phyloP scores from a whole-genome alignment of 805 yeast genomes.

The Zygoascus bituminiphila region DNA sequence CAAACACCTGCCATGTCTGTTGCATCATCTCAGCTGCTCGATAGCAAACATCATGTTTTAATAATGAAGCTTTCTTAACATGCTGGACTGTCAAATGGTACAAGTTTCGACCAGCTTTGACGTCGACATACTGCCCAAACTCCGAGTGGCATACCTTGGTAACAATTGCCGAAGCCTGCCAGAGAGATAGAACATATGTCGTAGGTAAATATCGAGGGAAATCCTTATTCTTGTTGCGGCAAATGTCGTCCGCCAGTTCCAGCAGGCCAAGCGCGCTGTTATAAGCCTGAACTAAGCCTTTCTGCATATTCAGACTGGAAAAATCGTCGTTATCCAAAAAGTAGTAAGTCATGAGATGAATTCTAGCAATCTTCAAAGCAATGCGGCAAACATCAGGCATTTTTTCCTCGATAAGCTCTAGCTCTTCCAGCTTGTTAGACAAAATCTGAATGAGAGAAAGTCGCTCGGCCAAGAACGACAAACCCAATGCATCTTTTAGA shows the following conservation, averaged over 20 bases:
- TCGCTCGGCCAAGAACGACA: slow-evolving; percentile 60
- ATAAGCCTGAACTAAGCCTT: slow-evolving; percentile 69
- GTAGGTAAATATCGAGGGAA: slow-evolving; percentile 71
- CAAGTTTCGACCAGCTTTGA: slow-evolving; percentile 60
- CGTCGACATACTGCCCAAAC: slow-evolving; percentile 55
- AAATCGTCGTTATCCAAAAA: slow-evolving; percentile 50
- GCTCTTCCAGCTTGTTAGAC: slow-evolving; percentile 62
- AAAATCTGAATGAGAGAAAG: slow-evolving; percentile 67
- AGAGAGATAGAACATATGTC: slow-evolving; percentile 67
- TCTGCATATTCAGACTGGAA: slow-evolving; percentile 50
- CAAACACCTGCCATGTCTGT: slow-evolving; percentile 84
- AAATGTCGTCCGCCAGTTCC: slow-evolving; percentile 56
- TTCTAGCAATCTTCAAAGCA: slow-evolving; percentile 60
- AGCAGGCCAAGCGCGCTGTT: slow-evolving; percentile 70
- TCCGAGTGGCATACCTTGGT: slow-evolving; percentile 74
- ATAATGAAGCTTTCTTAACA: slow-evolving; percentile 71
- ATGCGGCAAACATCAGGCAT: slow-evolving; percentile 33
- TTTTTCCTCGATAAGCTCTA: slow-evolving; percentile 40
- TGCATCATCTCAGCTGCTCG: slow-evolving; percentile 90
- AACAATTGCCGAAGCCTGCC: slow-evolving; percentile 89
- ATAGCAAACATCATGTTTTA: slow-evolving; percentile 88
- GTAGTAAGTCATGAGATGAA: slow-evolving; percentile 76
- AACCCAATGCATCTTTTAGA: slow-evolving; percentile 55
- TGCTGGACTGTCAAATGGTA: slow-evolving; percentile 30
- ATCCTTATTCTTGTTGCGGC: slow-evolving; percentile 42